A percentile compares a stretch with the other conserved stretches of the same genome.
These are phyloP conservation scores for Beauveria bassiana DNA, from an alignment of 2,329 filamentous ascomycete species.

Conservation along the genomic window DNA sequence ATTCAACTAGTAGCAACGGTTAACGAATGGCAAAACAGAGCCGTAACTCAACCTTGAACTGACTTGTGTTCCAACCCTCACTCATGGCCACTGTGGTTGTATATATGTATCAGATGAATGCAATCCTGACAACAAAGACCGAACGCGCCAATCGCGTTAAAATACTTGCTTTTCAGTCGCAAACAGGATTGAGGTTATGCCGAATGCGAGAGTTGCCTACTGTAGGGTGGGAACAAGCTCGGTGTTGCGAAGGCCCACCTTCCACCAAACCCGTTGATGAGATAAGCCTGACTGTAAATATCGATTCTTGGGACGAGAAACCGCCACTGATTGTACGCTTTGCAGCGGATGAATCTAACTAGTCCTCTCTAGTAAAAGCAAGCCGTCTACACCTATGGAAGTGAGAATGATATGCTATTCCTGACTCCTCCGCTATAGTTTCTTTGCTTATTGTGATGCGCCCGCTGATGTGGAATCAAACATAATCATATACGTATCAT, in stretches of 20 bases:
- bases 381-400: not conserved
- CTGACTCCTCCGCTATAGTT: slow-evolving; percentile 7
- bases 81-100: slow-evolving; percentile 43
- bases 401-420: not conserved
- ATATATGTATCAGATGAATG: not conserved
- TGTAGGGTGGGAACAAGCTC: not conserved
- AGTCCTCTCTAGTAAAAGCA: not conserved
- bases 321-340: not conserved
- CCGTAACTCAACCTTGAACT: slow-evolving; percentile 21
- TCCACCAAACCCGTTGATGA: slow-evolving; percentile 7
- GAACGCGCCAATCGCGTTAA: not conserved
- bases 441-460: slow-evolving; percentile 4
- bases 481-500: not conserved
- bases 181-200: not conserved
- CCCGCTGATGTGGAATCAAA: slow-evolving; percentile 4
- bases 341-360: not conserved
- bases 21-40: slow-evolving; percentile 13
- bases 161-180: not conserved
- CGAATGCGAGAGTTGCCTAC: not conserved
- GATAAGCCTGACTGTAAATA: not conserved
- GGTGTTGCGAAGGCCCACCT: not conserved
- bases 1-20: slow-evolving; percentile 56
- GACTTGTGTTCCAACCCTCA: slow-evolving; percentile 90
- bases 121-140: not conserved
- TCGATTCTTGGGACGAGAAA: not conserved